Evolutionary conservation across 257 asterid species (phyloP).

Genomic region (Capsicum baccatum): DNA sequence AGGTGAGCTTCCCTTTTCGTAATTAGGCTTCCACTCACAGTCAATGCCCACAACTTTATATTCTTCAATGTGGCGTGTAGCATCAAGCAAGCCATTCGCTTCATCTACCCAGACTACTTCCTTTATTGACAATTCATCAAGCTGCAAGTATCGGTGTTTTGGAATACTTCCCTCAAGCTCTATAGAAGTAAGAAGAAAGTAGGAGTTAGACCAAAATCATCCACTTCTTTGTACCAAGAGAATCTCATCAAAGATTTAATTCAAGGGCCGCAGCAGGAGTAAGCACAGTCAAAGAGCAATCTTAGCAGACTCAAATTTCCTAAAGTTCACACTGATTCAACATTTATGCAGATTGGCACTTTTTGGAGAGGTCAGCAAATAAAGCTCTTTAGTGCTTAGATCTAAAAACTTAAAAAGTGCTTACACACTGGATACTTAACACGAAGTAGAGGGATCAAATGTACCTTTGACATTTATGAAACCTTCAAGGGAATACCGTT

Average conservation of each 20-base stretch:
- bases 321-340: not conserved
- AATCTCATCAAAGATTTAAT: slow-evolving; percentile 7
- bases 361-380: slow-evolving; percentile 26
- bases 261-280: not conserved
- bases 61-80: slow-evolving; percentile 65
- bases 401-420: not conserved
- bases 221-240: slow-evolving; percentile 21
- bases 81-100: slow-evolving; percentile 55
- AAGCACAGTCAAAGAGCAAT: slow-evolving; percentile 11
- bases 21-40: slow-evolving; percentile 97
- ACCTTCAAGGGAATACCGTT: slow-evolving; percentile 75
- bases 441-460: slow-evolving; percentile 30
- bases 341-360: not conserved
- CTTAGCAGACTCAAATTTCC: slow-evolving; percentile 21
- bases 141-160: slow-evolving; percentile 64
- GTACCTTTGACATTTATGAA: slow-evolving; percentile 71
- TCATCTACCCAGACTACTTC: slow-evolving; percentile 90
- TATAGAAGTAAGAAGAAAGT: slow-evolving; percentile 38
- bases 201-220: slow-evolving; percentile 10
- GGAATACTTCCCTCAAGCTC: slow-evolving; percentile 55
- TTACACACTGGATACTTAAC: slow-evolving; percentile 3
- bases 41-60: slow-evolving; percentile 90
- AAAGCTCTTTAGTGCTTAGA: slow-evolving; percentile 15
- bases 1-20: slow-evolving; percentile 73
- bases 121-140: slow-evolving; percentile 68